Evolutionary conservation across 192 early-diverging fungal genomes (phyloP).

Genomic region (Entophlyctis luteolus): DNA sequence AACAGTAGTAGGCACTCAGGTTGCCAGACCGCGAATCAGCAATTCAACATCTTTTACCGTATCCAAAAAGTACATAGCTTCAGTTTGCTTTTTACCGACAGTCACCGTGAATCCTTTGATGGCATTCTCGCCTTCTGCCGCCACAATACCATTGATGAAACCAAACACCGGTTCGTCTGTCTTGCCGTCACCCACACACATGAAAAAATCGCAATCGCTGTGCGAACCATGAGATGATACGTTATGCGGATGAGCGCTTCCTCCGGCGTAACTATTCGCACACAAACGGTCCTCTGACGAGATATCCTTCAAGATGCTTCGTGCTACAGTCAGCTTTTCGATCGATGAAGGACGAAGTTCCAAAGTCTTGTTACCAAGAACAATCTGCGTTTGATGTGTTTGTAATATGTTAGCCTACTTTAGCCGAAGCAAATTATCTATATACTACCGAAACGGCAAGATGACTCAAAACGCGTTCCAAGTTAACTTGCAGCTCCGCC

Average conservation of each 20-base stretch:
- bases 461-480: constrained; percentile 91
- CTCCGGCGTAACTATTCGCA: constrained; percentile 21
- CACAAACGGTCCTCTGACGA: constrained; percentile 7
- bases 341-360: constrained; percentile 93
- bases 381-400: constrained; percentile 57
- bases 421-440: background rate
- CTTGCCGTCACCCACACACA: constrained; percentile 83
- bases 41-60: constrained; percentile 41
- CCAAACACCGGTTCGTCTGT: constrained; percentile 92
- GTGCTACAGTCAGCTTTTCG: constrained; percentile 85
- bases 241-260: background rate
- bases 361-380: constrained; percentile 93
- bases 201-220: constrained; percentile 12
- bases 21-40: too few species aligned
- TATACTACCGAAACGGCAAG: constrained; percentile 79
- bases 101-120: constrained; percentile 73
- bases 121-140: background rate
- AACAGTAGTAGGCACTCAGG: too few species aligned
- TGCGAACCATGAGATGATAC: background rate
- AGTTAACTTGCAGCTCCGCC: constrained; percentile 92
- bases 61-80: constrained; percentile 85
- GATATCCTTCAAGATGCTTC: constrained; percentile 83
- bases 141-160: constrained; percentile 36
- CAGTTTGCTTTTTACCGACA: constrained; percentile 95
- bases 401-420: background rate